Conservation (phyloP, 208 protist genomes). For the Strigomonas culicis region DNA sequence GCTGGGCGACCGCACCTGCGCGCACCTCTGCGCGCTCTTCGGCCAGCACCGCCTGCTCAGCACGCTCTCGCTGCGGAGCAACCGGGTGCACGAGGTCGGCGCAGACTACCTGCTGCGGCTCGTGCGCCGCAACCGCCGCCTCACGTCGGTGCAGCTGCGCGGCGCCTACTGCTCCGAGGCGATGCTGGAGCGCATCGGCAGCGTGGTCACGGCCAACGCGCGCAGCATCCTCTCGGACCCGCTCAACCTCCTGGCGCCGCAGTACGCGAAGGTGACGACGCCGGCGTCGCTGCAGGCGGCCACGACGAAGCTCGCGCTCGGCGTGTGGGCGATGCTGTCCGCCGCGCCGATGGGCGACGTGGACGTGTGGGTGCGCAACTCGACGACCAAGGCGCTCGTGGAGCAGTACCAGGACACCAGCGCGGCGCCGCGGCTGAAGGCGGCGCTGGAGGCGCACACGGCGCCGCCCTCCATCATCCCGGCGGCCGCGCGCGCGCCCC, state of each 20-base stretch:
- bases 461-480: conserved; percentile 48
- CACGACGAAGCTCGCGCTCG: conserved; percentile 52
- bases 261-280: conserved; percentile 51
- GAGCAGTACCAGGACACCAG: conserved; percentile 29
- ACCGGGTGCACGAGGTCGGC: conserved; percentile 72
- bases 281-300: conserved; percentile 38
- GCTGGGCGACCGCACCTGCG: conserved; percentile 60
- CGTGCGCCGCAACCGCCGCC: conserved; percentile 48
- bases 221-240: conserved; percentile 41
- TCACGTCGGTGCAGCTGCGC: conserved; percentile 35
- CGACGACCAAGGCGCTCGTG: conserved; percentile 34
- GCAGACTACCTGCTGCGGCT: conserved; percentile 72
- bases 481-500: conserved; percentile 51
- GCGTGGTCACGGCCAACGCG: conserved; percentile 27
- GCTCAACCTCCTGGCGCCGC: conserved; percentile 54
- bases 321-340: conserved; percentile 77
- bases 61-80: conserved; percentile 40
- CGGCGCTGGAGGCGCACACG: conserved; percentile 22
- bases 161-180: conserved; percentile 52
- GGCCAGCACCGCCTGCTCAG: conserved; percentile 49
- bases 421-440: conserved; percentile 23
- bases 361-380: conserved; percentile 61
- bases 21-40: conserved; percentile 61
- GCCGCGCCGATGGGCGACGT: conserved; percentile 51
- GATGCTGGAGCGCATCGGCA: conserved; percentile 39